Evolutionary conservation across 257 asterid species (phyloP).

Genomic region (Solanum pennellii): DNA sequence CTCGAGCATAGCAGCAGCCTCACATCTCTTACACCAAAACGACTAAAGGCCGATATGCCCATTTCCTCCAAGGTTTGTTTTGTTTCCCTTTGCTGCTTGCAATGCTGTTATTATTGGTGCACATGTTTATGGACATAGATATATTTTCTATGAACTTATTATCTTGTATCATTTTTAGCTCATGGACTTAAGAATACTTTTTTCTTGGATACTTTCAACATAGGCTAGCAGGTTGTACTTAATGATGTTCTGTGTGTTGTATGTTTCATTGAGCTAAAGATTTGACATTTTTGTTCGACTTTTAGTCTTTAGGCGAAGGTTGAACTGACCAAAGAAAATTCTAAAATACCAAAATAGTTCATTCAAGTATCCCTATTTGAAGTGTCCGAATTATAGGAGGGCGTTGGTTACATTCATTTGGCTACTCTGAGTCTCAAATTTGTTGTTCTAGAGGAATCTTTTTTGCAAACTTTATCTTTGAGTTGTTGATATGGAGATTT

Average conservation of each 20-base stretch:
- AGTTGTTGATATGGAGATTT: neutral
- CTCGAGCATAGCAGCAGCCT: constrained; percentile 40
- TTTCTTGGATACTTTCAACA: neutral
- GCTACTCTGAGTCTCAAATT: neutral
- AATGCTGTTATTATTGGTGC: neutral
- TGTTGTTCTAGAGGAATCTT: neutral
- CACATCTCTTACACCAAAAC: constrained; percentile 49
- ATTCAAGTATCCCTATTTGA: neutral
- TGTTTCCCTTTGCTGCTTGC: neutral
- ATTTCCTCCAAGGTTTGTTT: constrained; percentile 62
- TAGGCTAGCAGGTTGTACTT: neutral
- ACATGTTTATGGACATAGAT: neutral
- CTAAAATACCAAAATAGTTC: neutral
- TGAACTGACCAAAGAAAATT: neutral
- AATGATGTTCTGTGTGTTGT: neutral
- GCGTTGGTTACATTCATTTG: neutral
- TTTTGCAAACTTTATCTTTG: neutral
- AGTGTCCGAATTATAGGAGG: neutral
- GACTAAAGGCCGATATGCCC: constrained; percentile 45
- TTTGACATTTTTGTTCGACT: neutral
- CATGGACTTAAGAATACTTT: neutral
- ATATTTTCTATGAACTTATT: neutral
- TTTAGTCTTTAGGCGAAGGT: neutral
- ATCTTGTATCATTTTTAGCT: neutral
- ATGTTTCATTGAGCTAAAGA: neutral